phyloP scores from a whole-genome alignment of 2,329 filamentous ascomycete genomes.

The Trichophyton schoenleinii region DNA sequence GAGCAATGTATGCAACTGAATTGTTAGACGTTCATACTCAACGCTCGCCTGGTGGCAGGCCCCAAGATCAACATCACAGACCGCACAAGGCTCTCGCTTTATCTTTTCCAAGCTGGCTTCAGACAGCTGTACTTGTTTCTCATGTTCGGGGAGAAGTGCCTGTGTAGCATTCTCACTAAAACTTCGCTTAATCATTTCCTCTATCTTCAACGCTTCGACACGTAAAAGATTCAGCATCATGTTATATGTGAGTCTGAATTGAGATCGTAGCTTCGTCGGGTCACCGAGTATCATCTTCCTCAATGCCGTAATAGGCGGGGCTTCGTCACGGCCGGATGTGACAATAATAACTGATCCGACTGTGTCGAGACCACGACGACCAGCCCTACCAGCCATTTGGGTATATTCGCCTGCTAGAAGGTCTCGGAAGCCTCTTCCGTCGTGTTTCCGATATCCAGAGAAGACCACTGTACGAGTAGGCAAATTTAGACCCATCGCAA shows the following conservation, averaged over 20 bases:
- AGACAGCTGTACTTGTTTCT: constrained; percentile 83
- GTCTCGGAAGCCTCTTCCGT: constrained; percentile 83
- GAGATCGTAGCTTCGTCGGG: constrained; percentile 85
- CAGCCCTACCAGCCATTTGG: constrained; percentile 93
- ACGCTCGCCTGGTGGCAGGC: constrained; percentile 70
- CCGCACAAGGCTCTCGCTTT: constrained; percentile 68
- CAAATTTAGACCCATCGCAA: constrained; percentile 94
- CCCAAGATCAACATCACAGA: constrained; percentile 71
- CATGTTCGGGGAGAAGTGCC: constrained; percentile 82
- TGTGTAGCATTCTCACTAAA: constrained; percentile 98
- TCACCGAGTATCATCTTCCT: constrained; percentile 92
- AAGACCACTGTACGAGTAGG: constrained; percentile 95
- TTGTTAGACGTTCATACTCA: constrained; percentile 65
- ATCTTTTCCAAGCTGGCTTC: constrained; percentile 86
- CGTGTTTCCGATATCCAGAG: constrained; percentile 91
- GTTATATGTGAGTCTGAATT: constrained; percentile 96
- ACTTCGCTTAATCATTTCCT: constrained; percentile 99
- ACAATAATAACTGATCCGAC: constrained; percentile 94
- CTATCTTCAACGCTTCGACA: constrained; percentile 93
- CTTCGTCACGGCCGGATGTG: constrained; percentile 65
- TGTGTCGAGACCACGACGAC: constrained; percentile 79
- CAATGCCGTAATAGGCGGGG: constrained; percentile 69
- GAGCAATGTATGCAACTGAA: constrained; percentile 64
- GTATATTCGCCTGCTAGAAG: constrained; percentile 92
- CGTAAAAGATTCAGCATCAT: constrained; percentile 96